These are phyloP conservation scores for Globisporangium iwayamae DNA, from an alignment of 352 stramenopile species.

Conservation along the genomic window DNA sequence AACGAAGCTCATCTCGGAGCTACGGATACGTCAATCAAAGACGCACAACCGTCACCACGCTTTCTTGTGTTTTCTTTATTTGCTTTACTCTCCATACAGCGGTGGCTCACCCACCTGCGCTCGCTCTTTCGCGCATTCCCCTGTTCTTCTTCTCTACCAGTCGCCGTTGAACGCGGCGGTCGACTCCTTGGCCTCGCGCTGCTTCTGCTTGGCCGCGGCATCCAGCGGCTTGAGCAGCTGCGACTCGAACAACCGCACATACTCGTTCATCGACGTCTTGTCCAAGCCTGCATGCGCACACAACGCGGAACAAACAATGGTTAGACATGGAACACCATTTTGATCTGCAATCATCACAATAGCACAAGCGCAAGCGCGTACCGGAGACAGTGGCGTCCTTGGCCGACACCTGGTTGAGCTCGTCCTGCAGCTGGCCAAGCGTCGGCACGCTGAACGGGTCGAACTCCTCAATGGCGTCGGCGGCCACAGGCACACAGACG, in stretches of 20 bases:
- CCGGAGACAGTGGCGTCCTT: slow-evolving; percentile 26
- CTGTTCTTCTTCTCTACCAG: slow-evolving; percentile 39
- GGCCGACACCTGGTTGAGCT: slow-evolving; percentile 63
- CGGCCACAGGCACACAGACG: slow-evolving; percentile 97
- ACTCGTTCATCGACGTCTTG: slow-evolving; percentile 65
- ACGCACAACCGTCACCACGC: not conserved
- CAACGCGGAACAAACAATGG: slow-evolving; percentile 6
- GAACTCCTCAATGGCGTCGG: slow-evolving; percentile 78
- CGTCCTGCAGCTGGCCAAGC: slow-evolving; percentile 72
- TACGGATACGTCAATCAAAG: not conserved
- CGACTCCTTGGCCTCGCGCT: slow-evolving; percentile 62
- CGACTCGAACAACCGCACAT: slow-evolving; percentile 71
- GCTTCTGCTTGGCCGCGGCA: slow-evolving; percentile 59
- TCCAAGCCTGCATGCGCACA: slow-evolving; percentile 24
- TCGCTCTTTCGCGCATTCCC: not conserved
- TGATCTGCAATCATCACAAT: not conserved
- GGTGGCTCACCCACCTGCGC: not conserved
- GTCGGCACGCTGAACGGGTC: slow-evolving; percentile 87
- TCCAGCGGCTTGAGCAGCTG: slow-evolving; percentile 72
- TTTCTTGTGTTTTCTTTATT: not conserved
- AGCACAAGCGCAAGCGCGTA: slow-evolving; percentile 4
- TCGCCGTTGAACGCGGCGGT: slow-evolving; percentile 74
- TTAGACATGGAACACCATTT: not conserved
- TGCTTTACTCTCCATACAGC: not conserved
- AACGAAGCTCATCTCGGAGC: not conserved